A percentile compares a stretch with the other conserved stretches of the same genome.
Evolutionary conservation across 495 filamentous ascomycete species (phyloP).

Genomic region (Lindgomyces ingoldianus): DNA sequence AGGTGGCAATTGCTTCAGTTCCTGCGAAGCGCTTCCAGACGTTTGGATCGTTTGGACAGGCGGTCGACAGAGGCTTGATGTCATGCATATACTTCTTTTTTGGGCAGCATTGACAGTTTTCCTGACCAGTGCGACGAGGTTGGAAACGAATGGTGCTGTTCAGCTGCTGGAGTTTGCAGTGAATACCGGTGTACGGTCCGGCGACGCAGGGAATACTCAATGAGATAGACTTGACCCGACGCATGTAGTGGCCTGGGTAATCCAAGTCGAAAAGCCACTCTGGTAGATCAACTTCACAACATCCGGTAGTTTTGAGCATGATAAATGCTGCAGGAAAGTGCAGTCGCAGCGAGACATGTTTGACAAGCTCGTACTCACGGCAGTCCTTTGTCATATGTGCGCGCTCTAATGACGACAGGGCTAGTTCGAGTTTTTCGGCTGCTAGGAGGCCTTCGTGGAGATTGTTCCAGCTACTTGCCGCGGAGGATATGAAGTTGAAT

Average conservation of each 20-base stretch:
- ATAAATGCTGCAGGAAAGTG: neutral
- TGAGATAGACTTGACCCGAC: slow-evolving; percentile 29
- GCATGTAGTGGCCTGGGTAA: slow-evolving; percentile 43
- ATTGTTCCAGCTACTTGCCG: neutral
- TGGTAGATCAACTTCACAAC: neutral
- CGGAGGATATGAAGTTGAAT: neutral
- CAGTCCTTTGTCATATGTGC: slow-evolving; percentile 30
- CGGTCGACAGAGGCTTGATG: neutral
- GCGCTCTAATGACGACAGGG: neutral
- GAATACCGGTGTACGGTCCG: slow-evolving; percentile 18
- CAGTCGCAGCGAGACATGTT: slow-evolving; percentile 33
- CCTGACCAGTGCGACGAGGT: neutral
- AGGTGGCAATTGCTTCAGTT: no score
- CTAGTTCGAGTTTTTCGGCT: neutral
- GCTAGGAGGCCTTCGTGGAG: neutral
- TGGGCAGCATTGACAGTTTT: neutral
- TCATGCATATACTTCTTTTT: neutral
- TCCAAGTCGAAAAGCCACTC: slow-evolving; percentile 33
- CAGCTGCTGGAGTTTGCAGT: slow-evolving; percentile 1
- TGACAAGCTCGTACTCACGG: slow-evolving; percentile 46
- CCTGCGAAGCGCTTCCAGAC: slow-evolving; percentile 36
- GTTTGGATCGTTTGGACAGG: neutral
- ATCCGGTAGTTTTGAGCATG: slow-evolving; percentile 26
- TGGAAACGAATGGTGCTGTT: neutral
- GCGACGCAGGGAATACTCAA: slow-evolving; percentile 42